Evolutionary conservation across 1,139 yeast species (phyloP).

Genomic region (Scheffersomyces parashehatae): DNA sequence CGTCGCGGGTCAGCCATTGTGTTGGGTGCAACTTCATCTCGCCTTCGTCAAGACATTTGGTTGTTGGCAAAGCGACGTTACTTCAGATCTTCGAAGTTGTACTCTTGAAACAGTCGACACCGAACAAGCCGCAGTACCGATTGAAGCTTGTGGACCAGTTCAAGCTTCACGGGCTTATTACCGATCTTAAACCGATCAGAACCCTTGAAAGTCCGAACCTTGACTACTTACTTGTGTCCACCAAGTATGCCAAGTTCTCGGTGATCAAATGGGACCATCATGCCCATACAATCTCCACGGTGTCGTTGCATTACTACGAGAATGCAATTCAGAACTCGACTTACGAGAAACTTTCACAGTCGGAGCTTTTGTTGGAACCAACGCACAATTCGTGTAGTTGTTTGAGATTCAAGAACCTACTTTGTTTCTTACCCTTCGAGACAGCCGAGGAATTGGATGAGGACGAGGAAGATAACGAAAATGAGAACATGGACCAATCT

Average conservation of each 20-base stretch:
- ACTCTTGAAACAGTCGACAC: constrained; percentile 19
- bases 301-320: constrained; percentile 87
- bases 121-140: constrained; percentile 27
- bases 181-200: constrained; percentile 55
- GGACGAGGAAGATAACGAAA: constrained; percentile 36
- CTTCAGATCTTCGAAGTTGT: constrained; percentile 65
- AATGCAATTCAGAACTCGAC: constrained; percentile 57
- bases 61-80: constrained; percentile 71
- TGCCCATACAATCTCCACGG: constrained; percentile 57
- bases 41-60: constrained; percentile 50
- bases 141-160: constrained; percentile 65
- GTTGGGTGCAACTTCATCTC: constrained; percentile 64
- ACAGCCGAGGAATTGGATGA: constrained; percentile 46
- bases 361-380: constrained; percentile 68
- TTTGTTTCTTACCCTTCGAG: constrained; percentile 73
- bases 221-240: constrained; percentile 68
- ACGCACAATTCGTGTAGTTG: constrained; percentile 57
- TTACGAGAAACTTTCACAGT: constrained; percentile 43
- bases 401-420: constrained; percentile 65
- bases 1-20: constrained; percentile 70
- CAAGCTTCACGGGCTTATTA: constrained; percentile 68
- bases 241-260: constrained; percentile 77
- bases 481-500: constrained; percentile 17
- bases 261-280: constrained; percentile 69
- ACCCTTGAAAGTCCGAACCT: constrained; percentile 50